Conservation (phyloP, 2,329 filamentous ascomycete genomes). For the Aureobasidium zeae region DNA sequence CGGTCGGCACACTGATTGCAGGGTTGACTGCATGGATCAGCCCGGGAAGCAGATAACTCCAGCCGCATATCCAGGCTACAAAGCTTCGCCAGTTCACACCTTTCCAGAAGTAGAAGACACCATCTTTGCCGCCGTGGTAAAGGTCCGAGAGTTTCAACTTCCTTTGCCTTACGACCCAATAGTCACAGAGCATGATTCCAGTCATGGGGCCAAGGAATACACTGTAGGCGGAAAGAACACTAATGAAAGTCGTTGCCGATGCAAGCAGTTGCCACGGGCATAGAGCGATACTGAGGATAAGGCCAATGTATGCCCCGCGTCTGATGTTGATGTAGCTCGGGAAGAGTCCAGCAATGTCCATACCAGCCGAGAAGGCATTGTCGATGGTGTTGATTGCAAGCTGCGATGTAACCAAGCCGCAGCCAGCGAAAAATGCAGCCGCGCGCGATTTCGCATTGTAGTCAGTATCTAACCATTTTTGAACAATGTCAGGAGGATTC, state of each 20-base stretch:
- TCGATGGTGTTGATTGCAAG: conserved; percentile 38
- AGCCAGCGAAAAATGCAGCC: conserved; percentile 39
- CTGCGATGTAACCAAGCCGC: conserved; percentile 38
- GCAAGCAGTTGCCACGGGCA: conserved; percentile 46
- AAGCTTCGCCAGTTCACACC: conserved; percentile 40
- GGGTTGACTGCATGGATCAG: neutral
- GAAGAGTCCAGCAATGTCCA: conserved; percentile 46
- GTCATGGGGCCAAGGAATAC: conserved; percentile 39
- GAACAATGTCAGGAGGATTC: conserved; percentile 36
- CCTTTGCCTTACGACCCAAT: conserved; percentile 35
- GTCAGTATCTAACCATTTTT: conserved; percentile 30
- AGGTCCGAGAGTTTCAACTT: conserved; percentile 37
- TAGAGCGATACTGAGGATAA: conserved; percentile 37
- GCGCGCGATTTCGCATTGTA: conserved; percentile 27
- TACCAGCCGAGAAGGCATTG: conserved; percentile 44
- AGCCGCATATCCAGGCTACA: conserved; percentile 32
- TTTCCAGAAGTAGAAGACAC: conserved; percentile 36
- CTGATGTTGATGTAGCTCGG: conserved; percentile 49
- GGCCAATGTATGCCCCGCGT: conserved; percentile 43
- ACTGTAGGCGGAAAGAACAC: conserved; percentile 37
- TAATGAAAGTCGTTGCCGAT: conserved; percentile 39
- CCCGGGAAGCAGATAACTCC: conserved; percentile 11
- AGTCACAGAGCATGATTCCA: conserved; percentile 39
- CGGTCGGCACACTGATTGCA: neutral
- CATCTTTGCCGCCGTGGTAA: conserved; percentile 30